A percentile compares a stretch with the other conserved stretches of the same genome.
Evolutionary conservation across 2,329 filamentous ascomycete species (phyloP).

Genomic region (Paracamarosporium sp.): DNA sequence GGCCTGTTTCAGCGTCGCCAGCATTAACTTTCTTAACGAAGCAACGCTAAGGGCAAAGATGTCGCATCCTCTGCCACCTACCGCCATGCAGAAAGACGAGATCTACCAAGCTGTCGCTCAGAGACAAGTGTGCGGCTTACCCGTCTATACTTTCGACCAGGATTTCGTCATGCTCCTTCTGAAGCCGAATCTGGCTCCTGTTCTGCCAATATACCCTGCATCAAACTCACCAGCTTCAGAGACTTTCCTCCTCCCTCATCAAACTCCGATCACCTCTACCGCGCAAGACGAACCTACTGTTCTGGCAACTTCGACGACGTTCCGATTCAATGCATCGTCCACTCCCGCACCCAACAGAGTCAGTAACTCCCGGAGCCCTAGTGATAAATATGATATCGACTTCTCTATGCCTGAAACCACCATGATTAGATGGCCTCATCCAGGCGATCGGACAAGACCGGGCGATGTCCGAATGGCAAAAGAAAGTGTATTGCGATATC

Average conservation of each 20-base stretch:
- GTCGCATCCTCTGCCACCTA: constrained; percentile 15
- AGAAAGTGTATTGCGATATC: constrained; percentile 19
- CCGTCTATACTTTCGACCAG: constrained; percentile 34
- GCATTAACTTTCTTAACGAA: constrained; percentile 29
- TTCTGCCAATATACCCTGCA: background rate
- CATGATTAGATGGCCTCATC: constrained; percentile 30
- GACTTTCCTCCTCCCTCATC: constrained; percentile 7
- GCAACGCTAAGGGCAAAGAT: constrained; percentile 18
- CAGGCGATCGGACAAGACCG: constrained; percentile 14
- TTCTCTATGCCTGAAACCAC: constrained; percentile 34
- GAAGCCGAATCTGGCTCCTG: constrained; percentile 13
- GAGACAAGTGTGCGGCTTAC: constrained; percentile 23
- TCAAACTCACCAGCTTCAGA: background rate
- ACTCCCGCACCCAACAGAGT: background rate
- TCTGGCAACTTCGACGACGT: background rate
- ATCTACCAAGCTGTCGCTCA: constrained; percentile 26
- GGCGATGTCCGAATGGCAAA: constrained; percentile 19
- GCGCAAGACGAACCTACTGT: constrained; percentile 2
- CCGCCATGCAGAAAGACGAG: constrained; percentile 29
- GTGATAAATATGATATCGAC: constrained; percentile 10
- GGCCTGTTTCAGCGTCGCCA: constrained; percentile 35
- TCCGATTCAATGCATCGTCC: background rate
- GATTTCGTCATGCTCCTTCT: constrained; percentile 34
- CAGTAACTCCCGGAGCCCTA: background rate
- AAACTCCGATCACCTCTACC: constrained; percentile 12